A percentile compares a stretch with the other conserved stretches of the same genome.
phyloP scores from a whole-genome alignment of 2,329 filamentous ascomycete species.

The Davidsoniella eucalypti region DNA sequence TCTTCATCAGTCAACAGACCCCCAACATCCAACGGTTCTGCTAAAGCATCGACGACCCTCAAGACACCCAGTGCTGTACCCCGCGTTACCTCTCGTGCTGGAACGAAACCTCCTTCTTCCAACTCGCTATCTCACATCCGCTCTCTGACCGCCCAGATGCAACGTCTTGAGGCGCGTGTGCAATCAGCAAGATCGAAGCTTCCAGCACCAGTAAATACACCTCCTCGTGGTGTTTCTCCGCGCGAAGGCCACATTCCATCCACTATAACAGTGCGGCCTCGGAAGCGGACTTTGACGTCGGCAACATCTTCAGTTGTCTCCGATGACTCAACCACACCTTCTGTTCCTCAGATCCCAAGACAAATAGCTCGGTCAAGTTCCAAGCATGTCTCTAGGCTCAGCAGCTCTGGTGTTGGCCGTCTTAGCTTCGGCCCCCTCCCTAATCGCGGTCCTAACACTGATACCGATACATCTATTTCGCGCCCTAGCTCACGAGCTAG shows the following conservation, averaged over 20 bases:
- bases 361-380: slow-evolving; percentile 20
- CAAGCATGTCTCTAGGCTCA: slow-evolving; percentile 39
- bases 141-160: slow-evolving; percentile 89
- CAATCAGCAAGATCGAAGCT: slow-evolving; percentile 84
- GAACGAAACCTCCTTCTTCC: slow-evolving; percentile 34
- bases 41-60: slow-evolving; percentile 8
- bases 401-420: slow-evolving; percentile 44
- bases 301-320: slow-evolving; percentile 29
- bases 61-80: slow-evolving; percentile 26
- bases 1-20: slow-evolving; percentile 20
- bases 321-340: slow-evolving; percentile 33
- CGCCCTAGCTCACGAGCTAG: slow-evolving; percentile 62
- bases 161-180: slow-evolving; percentile 83
- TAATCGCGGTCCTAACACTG: slow-evolving; percentile 33
- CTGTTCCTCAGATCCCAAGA: slow-evolving; percentile 19
- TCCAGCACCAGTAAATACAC: slow-evolving; percentile 62
- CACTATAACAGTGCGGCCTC: slow-evolving; percentile 48
- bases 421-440: slow-evolving; percentile 47
- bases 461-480: slow-evolving; percentile 28
- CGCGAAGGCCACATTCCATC: slow-evolving; percentile 37
- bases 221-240: slow-evolving; percentile 59
- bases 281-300: slow-evolving; percentile 49
- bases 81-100: slow-evolving; percentile 30
- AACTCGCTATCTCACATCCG: slow-evolving; percentile 83
- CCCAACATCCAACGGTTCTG: slow-evolving; percentile 18